phyloP scores from a whole-genome alignment of 495 filamentous ascomycete genomes.

The Hypoxylon subgilvum region DNA sequence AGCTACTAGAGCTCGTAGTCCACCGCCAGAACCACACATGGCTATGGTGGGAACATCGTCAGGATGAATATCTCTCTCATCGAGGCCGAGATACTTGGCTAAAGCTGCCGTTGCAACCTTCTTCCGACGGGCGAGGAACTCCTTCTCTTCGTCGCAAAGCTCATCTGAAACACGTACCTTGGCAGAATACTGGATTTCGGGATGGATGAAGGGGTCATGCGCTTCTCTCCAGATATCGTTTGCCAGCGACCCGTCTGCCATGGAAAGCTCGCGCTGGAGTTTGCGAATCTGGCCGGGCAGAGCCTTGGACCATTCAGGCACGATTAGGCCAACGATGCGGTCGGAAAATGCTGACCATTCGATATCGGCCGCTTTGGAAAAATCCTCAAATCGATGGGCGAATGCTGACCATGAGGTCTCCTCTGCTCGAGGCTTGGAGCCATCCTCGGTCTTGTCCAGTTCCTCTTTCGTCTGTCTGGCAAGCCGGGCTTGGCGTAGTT shows the following conservation, averaged over 20 bases:
- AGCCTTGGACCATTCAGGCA: slow-evolving; percentile 80
- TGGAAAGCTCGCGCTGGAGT: slow-evolving; percentile 84
- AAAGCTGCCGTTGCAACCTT: slow-evolving; percentile 70
- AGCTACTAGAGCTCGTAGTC: slow-evolving; percentile 85
- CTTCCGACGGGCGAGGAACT: slow-evolving; percentile 69
- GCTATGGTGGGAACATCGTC: slow-evolving; percentile 93
- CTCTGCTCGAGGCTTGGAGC: slow-evolving; percentile 6
- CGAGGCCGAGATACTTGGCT: slow-evolving; percentile 77
- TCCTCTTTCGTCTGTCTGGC: slow-evolving; percentile 13
- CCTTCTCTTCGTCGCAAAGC: slow-evolving; percentile 84
- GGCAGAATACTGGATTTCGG: slow-evolving; percentile 81
- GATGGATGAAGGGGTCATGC: slow-evolving; percentile 78
- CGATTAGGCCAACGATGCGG: slow-evolving; percentile 69
- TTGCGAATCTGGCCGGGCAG: slow-evolving; percentile 81
- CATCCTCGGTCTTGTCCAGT: slow-evolving; percentile 3
- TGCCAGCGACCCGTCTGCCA: slow-evolving; percentile 83
- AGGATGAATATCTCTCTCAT: slow-evolving; percentile 80
- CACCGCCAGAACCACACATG: slow-evolving; percentile 91
- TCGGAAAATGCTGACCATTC: slow-evolving; percentile 68
- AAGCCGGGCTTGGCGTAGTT: slow-evolving; percentile 38
- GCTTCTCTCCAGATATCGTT: slow-evolving; percentile 94
- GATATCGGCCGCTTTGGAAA: slow-evolving; percentile 57
- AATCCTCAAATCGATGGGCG: slow-evolving; percentile 61
- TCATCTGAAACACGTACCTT: slow-evolving; percentile 78
- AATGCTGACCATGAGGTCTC: slow-evolving; percentile 66